Evolutionary conservation across 805 yeast genomes (phyloP).

Genomic region (Starmerella powellii): DNA sequence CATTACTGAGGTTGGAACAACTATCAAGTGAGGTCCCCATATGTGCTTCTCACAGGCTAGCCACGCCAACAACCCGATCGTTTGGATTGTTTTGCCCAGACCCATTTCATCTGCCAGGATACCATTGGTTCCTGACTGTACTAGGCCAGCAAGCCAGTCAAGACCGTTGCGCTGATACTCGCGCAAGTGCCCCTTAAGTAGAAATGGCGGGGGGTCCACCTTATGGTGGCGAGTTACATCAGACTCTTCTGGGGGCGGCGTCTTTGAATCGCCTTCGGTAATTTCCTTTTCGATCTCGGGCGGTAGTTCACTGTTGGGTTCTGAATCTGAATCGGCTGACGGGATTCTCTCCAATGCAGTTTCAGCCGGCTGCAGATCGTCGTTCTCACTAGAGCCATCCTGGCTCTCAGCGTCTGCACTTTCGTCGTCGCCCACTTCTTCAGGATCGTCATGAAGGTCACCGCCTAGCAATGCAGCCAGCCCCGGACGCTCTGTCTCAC

Average conservation of each 20-base stretch:
- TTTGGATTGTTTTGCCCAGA: conserved; percentile 87
- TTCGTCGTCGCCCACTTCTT: conserved; percentile 20
- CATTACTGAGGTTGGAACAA: conserved; percentile 96
- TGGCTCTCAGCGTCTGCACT: conserved; percentile 14
- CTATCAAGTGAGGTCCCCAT: conserved; percentile 97
- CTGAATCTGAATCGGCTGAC: not conserved
- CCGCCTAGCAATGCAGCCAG: conserved; percentile 14
- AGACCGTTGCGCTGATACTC: conserved; percentile 92
- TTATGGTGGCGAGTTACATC: conserved; percentile 9
- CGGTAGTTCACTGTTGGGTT: not conserved
- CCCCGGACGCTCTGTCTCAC: conserved; percentile 8
- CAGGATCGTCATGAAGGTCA: conserved; percentile 32
- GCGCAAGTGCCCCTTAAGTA: conserved; percentile 68
- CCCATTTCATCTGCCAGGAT: conserved; percentile 99
- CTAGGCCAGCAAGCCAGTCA: conserved; percentile 91
- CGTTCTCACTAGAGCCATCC: conserved; percentile 14
- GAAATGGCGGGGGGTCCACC: conserved; percentile 54
- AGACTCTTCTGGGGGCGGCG: conserved; percentile 3
- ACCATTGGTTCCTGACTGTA: conserved; percentile 87
- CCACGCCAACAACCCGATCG: conserved; percentile 73
- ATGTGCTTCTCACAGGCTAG: conserved; percentile 84
- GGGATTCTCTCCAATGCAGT: not conserved
- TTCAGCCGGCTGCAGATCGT: conserved; percentile 12
- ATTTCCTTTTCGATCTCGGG: not conserved
- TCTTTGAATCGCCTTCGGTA: conserved; percentile 4